Conservation (phyloP, 2,329 filamentous ascomycete genomes). For the Pyricularia sp. region DNA sequence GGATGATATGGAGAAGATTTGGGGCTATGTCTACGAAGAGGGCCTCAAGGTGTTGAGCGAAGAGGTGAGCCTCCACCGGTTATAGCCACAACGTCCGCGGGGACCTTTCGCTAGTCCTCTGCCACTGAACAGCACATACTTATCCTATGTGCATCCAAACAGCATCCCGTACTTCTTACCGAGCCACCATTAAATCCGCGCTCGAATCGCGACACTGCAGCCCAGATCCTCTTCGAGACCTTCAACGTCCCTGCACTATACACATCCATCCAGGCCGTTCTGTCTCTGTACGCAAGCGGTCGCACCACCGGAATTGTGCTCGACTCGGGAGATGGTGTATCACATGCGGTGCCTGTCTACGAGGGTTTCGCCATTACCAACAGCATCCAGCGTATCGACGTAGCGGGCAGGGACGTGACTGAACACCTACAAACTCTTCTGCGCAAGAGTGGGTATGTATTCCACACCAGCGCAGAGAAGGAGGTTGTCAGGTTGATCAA, state of each 20-base stretch:
- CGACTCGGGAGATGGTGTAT: slow-evolving; percentile 99
- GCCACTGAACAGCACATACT: neutral
- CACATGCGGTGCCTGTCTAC: slow-evolving; percentile 99
- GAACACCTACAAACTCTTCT: slow-evolving; percentile 99
- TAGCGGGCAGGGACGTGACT: slow-evolving; percentile 99
- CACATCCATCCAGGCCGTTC: slow-evolving; percentile 98
- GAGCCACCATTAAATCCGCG: slow-evolving; percentile 99
- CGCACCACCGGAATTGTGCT: slow-evolving; percentile 99
- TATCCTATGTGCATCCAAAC: slow-evolving; percentile 64
- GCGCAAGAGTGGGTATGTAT: slow-evolving; percentile 97
- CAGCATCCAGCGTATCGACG: slow-evolving; percentile 99
- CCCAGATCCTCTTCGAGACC: slow-evolving; percentile 99
- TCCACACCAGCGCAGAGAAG: slow-evolving; percentile 99
- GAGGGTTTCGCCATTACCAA: slow-evolving; percentile 99
- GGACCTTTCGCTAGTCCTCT: neutral
- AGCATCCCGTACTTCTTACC: slow-evolving; percentile 98
- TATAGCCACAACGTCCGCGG: neutral
- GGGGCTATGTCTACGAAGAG: slow-evolving; percentile 99
- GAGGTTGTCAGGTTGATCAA: slow-evolving; percentile 99
- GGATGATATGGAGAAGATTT: slow-evolving; percentile 99
- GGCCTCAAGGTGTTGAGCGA: slow-evolving; percentile 98
- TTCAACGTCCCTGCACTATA: slow-evolving; percentile 99
- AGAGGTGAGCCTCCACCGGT: slow-evolving; percentile 47
- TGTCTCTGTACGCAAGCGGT: slow-evolving; percentile 98
- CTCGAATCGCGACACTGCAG: slow-evolving; percentile 99